These are phyloP conservation scores for Zoysia matrella DNA, from an alignment of 202 grass and related monocot genomes.

Conservation along the genomic window DNA sequence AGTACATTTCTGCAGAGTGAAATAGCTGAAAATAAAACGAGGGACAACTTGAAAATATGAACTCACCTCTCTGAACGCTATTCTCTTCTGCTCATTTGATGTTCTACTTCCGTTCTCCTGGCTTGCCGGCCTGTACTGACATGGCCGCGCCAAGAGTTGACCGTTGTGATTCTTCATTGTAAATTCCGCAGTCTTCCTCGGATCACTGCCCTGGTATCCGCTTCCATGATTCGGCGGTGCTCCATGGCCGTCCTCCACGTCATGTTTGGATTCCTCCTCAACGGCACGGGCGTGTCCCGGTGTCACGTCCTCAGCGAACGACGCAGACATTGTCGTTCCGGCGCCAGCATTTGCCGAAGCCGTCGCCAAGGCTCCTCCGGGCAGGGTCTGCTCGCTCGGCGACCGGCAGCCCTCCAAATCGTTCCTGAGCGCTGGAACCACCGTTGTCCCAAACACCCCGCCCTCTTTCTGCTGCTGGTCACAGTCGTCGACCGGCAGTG, in stretches of 20 bases:
- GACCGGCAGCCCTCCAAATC: neutral
- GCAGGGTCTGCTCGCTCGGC: neutral
- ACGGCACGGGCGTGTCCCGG: neutral
- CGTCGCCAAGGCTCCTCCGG: neutral
- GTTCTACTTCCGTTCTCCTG: neutral
- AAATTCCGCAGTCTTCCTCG: neutral
- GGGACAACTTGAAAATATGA: neutral
- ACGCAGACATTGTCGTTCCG: neutral
- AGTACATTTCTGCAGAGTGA: neutral
- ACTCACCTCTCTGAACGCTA: constrained; percentile 12
- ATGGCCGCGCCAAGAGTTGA: neutral
- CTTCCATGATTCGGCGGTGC: neutral
- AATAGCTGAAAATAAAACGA: neutral
- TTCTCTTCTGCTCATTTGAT: constrained; percentile 11
- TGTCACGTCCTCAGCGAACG: neutral
- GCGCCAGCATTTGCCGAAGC: neutral
- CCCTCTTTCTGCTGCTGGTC: neutral
- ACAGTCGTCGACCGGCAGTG: neutral
- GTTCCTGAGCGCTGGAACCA: neutral
- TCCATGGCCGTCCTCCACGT: neutral
- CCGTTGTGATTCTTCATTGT: neutral
- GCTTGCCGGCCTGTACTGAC: neutral
- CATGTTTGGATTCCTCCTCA: neutral
- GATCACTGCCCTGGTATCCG: neutral
- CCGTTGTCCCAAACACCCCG: neutral